phyloP scores from a whole-genome alignment of 441 rosid species.

The Bocquillonia castaneifolia region DNA sequence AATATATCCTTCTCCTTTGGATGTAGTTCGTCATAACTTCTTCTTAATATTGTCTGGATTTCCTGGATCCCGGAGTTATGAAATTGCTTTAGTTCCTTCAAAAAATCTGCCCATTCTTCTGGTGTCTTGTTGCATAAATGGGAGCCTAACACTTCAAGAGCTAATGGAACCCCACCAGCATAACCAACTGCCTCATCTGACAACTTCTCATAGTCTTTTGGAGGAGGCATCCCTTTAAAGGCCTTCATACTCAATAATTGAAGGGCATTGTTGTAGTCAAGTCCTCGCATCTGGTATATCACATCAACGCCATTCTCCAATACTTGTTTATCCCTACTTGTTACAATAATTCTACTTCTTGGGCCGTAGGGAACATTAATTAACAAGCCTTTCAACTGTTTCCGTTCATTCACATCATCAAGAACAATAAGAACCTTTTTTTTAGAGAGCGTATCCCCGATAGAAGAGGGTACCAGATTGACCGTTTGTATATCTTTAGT shows the following conservation, averaged over 20 bases:
- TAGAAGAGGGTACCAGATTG: background rate
- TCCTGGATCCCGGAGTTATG: background rate
- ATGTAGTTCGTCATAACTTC: slow-evolving; percentile 10
- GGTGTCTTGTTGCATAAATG: slow-evolving; percentile 6
- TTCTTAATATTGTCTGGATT: background rate
- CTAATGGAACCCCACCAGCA: slow-evolving; percentile 18
- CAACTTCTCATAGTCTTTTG: background rate
- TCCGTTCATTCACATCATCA: background rate
- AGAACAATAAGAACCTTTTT: background rate
- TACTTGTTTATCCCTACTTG: slow-evolving; percentile 13
- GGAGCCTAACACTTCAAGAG: slow-evolving; percentile 20
- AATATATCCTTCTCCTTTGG: background rate
- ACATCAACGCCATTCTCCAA: background rate
- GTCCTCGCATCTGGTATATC: background rate
- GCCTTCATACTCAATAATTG: slow-evolving; percentile 14
- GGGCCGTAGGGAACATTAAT: slow-evolving; percentile 9
- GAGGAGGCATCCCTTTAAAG: background rate
- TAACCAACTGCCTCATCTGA: background rate
- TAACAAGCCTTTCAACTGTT: background rate
- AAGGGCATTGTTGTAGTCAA: slow-evolving; percentile 5
- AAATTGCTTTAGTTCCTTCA: slow-evolving; percentile 4
- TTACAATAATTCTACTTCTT: slow-evolving; percentile 14
- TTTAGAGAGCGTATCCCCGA: background rate
- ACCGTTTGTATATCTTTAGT: background rate
- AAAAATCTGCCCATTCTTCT: slow-evolving; percentile 4